A percentile compares a stretch with the other conserved stretches of the same genome.
phyloP scores from a whole-genome alignment of 2,329 filamentous ascomycete genomes.

The Rutstroemia sp. region DNA sequence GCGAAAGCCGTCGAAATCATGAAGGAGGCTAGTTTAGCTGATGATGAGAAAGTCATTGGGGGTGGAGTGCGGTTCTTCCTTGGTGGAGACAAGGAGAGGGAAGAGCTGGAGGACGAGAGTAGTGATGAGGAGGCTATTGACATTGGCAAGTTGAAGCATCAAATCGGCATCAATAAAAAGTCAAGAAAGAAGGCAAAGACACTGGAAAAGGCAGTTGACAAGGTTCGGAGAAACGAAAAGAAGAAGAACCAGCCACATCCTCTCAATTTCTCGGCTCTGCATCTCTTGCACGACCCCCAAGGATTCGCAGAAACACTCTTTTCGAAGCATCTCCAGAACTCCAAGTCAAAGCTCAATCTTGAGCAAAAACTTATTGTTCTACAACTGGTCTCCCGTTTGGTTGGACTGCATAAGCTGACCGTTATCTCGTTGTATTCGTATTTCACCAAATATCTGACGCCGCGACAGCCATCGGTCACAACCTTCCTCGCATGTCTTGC shows the following conservation, averaged over 20 bases:
- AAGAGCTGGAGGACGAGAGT: constrained; percentile 84
- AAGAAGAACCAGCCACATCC: constrained; percentile 84
- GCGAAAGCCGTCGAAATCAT: constrained; percentile 94
- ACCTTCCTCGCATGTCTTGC: constrained; percentile 88
- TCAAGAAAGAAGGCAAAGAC: constrained; percentile 76
- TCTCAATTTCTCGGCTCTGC: constrained; percentile 92
- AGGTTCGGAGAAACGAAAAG: constrained; percentile 72
- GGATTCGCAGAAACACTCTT: constrained; percentile 88
- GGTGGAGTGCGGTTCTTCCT: constrained; percentile 92
- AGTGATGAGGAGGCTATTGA: constrained; percentile 79
- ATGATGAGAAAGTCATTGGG: constrained; percentile 87
- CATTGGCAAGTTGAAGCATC: constrained; percentile 74
- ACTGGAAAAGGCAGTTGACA: constrained; percentile 74
- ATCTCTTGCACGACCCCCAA: constrained; percentile 89
- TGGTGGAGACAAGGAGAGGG: constrained; percentile 89
- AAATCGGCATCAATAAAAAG: constrained; percentile 93
- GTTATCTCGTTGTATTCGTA: constrained; percentile 80
- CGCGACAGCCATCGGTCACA: constrained; percentile 31
- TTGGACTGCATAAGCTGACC: constrained; percentile 87
- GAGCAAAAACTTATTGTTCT: constrained; percentile 87
- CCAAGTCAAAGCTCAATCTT: constrained; percentile 75
- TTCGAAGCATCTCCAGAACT: constrained; percentile 81
- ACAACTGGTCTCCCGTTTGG: constrained; percentile 82
- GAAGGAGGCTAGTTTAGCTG: constrained; percentile 83
- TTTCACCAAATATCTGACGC: constrained; percentile 11